phyloP scores from a whole-genome alignment of 75 land plant species.

The Pinus taeda region DNA sequence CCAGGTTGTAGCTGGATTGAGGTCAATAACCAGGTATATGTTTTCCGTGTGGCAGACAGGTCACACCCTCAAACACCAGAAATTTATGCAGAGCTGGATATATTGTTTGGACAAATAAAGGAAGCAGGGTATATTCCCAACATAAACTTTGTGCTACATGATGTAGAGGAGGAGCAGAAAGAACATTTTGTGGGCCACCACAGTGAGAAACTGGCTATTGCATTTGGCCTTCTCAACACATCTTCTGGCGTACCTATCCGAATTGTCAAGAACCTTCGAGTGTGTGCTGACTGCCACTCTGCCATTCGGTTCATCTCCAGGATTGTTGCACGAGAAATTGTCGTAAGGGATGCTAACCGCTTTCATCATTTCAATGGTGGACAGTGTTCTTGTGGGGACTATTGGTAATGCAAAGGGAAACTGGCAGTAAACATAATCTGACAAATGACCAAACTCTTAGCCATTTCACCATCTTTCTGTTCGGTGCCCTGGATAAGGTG shows the following conservation, averaged over 20 bases:
- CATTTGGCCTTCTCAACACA: constrained; percentile 9
- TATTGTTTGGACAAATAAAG: background rate
- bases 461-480: too few species aligned
- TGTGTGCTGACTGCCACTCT: constrained; percentile 11
- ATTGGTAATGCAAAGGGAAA: background rate
- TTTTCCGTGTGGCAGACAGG: constrained; percentile 16
- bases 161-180: background rate
- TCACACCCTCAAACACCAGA: constrained; percentile 13
- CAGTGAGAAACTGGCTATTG: constrained; percentile 11
- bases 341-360: background rate
- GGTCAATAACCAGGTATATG: background rate
- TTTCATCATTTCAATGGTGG: constrained; percentile 14
- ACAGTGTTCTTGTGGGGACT: constrained; percentile 6
- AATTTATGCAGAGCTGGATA: constrained; percentile 14
- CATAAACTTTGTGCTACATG: background rate
- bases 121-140: background rate
- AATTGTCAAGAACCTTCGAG: background rate
- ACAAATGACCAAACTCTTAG: too few species aligned
- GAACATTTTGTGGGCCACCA: background rate
- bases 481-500: too few species aligned
- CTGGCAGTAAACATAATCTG: too few species aligned
- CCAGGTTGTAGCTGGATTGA: constrained; percentile 14
- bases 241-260: background rate
- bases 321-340: constrained; percentile 7
- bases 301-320: constrained; percentile 5